phyloP scores from a whole-genome alignment of 2,329 filamentous ascomycete species.

The Claviceps lovelessii region DNA sequence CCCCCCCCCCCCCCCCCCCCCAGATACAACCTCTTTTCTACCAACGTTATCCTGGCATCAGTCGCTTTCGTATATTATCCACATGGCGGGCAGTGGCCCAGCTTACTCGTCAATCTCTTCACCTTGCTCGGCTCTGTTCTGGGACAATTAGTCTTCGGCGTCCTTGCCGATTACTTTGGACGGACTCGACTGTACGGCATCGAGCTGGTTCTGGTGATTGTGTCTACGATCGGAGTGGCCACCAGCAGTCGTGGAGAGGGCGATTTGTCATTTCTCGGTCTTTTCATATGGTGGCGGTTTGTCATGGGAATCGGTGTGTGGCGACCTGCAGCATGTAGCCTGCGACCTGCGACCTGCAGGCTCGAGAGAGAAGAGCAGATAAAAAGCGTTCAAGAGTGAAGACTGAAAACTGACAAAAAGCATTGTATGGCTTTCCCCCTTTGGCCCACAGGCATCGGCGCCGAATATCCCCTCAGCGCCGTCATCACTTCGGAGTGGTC shows the following conservation, averaged over 20 bases:
- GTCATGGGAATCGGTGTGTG: constrained; percentile 36
- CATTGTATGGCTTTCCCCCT: not conserved
- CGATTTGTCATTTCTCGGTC: constrained; percentile 34
- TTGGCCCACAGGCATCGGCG: constrained; percentile 41
- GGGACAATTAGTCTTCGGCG: constrained; percentile 38
- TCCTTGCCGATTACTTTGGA: constrained; percentile 39
- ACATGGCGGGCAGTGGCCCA: constrained; percentile 27
- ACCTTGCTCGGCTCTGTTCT: constrained; percentile 38
- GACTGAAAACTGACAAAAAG: not conserved
- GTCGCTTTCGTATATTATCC: constrained; percentile 40
- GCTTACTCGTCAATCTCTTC: constrained; percentile 36
- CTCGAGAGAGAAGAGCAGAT: not conserved
- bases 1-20: not conserved
- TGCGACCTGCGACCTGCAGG: not conserved
- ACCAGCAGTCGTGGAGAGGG: constrained; percentile 35
- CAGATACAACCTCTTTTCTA: constrained; percentile 41
- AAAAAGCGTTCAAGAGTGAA: too few relatives aligned
- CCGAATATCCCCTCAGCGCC: constrained; percentile 52
- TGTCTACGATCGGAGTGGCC: constrained; percentile 42
- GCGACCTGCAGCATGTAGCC: not conserved
- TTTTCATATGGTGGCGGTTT: constrained; percentile 40
- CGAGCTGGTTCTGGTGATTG: constrained; percentile 39
- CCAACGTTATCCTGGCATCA: constrained; percentile 39
- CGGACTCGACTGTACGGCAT: constrained; percentile 42
- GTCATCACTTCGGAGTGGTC: constrained; percentile 55